These are phyloP conservation scores for Coemansia sp. DNA, from an alignment of 192 early-diverging fungal genomes.

Conservation along the genomic window DNA sequence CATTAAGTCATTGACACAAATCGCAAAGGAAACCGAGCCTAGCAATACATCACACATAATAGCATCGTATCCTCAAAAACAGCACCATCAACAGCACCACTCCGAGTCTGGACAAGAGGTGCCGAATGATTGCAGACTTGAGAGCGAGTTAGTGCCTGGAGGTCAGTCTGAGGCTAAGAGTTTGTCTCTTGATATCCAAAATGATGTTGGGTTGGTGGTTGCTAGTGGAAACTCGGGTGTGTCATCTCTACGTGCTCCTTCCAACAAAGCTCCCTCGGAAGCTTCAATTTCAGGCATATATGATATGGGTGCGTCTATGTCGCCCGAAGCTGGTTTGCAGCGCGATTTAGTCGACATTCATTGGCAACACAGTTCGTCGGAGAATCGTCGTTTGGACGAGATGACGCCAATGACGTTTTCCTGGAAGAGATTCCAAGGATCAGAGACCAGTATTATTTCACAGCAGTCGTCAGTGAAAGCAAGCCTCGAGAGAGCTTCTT, in stretches of 20 bases:
- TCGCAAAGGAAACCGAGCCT: neutral
- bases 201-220: neutral
- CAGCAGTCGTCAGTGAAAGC: neutral
- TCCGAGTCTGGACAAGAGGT: neutral
- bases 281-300: neutral
- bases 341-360: neutral
- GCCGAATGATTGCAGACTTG: neutral
- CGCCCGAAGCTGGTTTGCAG: neutral
- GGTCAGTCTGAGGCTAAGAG: neutral
- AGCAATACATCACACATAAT: neutral
- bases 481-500: neutral
- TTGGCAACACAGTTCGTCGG: neutral
- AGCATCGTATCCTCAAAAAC: neutral
- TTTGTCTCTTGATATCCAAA: neutral
- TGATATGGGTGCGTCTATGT: neutral
- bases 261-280: neutral
- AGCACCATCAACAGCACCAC: neutral
- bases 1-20: neutral
- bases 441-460: neutral
- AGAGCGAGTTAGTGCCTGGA: neutral
- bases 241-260: neutral
- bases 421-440: neutral
- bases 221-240: neutral
- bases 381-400: constrained; percentile 1
- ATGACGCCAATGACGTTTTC: constrained; percentile 16